A percentile compares a stretch with the other conserved stretches of the same genome.
These are phyloP conservation scores for Eimeria tenella DNA, from an alignment of 169 alveolate species.

Conservation along the genomic window DNA sequence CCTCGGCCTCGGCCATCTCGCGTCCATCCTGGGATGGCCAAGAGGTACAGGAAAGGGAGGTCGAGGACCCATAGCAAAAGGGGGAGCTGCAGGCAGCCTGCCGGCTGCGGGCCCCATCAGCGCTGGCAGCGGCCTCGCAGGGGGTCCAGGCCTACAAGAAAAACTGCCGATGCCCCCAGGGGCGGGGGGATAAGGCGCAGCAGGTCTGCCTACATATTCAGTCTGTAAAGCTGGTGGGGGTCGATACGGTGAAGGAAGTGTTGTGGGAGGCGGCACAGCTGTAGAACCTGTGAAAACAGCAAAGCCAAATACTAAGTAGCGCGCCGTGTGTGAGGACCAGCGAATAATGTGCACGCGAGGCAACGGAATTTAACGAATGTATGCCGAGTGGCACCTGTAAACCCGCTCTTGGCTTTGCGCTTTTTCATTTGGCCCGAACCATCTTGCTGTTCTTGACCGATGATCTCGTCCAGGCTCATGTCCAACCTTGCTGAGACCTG, in stretches of 20 bases:
- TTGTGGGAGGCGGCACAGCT: slow-evolving; percentile 47
- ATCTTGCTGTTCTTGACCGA: slow-evolving; percentile 71
- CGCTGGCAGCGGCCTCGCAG: slow-evolving; percentile 16
- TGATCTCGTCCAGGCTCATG: slow-evolving; percentile 73
- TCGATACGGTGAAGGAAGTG: slow-evolving; percentile 9
- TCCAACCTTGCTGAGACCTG: slow-evolving; percentile 68
- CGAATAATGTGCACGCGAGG: no score
- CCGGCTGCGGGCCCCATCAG: slow-evolving; percentile 38
- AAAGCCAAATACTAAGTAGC: no score
- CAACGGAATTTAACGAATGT: not conserved
- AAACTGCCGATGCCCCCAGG: slow-evolving; percentile 45
- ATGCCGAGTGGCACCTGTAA: slow-evolving; percentile 13
- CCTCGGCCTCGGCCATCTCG: slow-evolving; percentile 59
- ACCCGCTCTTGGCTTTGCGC: slow-evolving; percentile 58
- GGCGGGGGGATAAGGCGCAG: slow-evolving; percentile 17
- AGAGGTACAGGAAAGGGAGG: slow-evolving; percentile 53
- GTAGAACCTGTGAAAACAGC: slow-evolving; percentile 29
- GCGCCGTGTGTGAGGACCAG: no score
- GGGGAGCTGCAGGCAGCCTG: slow-evolving; percentile 52
- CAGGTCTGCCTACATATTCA: slow-evolving; percentile 3
- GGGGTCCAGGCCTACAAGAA: slow-evolving; percentile 37
- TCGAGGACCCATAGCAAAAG: slow-evolving; percentile 34
- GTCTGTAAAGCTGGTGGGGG: slow-evolving; percentile 1
- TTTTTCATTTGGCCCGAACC: slow-evolving; percentile 48
- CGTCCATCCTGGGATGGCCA: slow-evolving; percentile 40